phyloP scores from a whole-genome alignment of 176 grass and related monocot species.

The Paspalum vaginatum region DNA sequence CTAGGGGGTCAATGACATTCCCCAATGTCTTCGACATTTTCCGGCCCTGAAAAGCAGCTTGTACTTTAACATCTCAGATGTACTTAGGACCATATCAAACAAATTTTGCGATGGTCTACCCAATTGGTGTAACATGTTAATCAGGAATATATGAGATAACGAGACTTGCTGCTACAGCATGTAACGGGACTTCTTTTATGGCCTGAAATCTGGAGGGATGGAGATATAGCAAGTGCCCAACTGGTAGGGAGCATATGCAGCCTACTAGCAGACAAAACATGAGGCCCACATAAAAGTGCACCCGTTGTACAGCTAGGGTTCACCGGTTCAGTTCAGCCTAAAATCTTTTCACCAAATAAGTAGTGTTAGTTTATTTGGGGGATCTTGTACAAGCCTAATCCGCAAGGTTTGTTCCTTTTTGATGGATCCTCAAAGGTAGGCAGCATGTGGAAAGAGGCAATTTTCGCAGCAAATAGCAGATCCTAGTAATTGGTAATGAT shows the following conservation, averaged over 20 bases:
- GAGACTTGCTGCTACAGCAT: background rate
- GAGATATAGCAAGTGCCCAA: background rate
- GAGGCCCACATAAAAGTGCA: conserved; percentile 1
- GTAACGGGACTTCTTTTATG: conserved; percentile 11
- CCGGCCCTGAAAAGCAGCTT: conserved; percentile 60
- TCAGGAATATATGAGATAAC: background rate
- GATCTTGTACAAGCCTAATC: background rate
- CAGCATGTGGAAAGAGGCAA: conserved; percentile 6
- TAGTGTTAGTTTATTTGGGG: background rate
- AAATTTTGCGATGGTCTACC: conserved; percentile 4
- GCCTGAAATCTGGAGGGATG: conserved; percentile 29
- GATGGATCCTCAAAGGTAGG: conserved; percentile 21
- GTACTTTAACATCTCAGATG: conserved; percentile 26
- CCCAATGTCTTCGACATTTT: conserved; percentile 99
- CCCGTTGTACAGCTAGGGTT: conserved; percentile 3
- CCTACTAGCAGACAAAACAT: conserved; percentile 21
- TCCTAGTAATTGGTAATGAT: conserved; percentile 9
- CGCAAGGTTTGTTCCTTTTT: background rate
- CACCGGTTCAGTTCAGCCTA: conserved; percentile 1
- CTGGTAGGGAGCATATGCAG: conserved; percentile 17
- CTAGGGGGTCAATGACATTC: conserved; percentile 95
- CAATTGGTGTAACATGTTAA: conserved; percentile 34
- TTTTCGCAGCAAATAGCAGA: background rate
- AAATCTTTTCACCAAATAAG: background rate
- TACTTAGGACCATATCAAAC: conserved; percentile 4